Conservation (phyloP, 2,329 filamentous ascomycete species). For the Colletotrichum echinochloae region DNA sequence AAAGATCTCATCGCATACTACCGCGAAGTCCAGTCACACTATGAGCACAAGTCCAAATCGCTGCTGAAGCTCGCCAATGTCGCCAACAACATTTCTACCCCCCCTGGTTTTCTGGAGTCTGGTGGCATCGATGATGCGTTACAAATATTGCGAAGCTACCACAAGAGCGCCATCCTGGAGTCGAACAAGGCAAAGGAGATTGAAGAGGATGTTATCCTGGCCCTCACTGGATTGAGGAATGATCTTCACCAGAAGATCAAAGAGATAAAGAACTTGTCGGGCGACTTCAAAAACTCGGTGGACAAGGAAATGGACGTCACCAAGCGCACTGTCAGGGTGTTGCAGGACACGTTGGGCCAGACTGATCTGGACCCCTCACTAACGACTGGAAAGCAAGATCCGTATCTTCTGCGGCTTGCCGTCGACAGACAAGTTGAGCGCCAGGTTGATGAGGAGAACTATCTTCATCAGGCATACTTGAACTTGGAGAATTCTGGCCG, state of each 20-base stretch:
- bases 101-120: constrained; percentile 79
- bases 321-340: constrained; percentile 78
- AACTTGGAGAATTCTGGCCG: constrained; percentile 95
- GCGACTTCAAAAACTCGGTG: constrained; percentile 97
- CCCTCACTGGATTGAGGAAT: constrained; percentile 84
- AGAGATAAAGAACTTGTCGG: constrained; percentile 92
- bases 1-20: constrained; percentile 97
- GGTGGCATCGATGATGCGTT: constrained; percentile 91
- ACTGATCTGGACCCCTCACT: constrained; percentile 81
- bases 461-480: constrained; percentile 91
- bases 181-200: constrained; percentile 91
- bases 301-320: constrained; percentile 94
- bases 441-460: constrained; percentile 97
- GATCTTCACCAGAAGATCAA: constrained; percentile 97
- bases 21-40: constrained; percentile 88
- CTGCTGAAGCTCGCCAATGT: constrained; percentile 86
- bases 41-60: constrained; percentile 86
- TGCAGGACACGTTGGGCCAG: constrained; percentile 86
- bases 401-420: constrained; percentile 85
- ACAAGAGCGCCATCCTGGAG: constrained; percentile 83
- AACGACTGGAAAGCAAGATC: constrained; percentile 88
- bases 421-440: constrained; percentile 92
- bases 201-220: constrained; percentile 89
- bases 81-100: constrained; percentile 82
- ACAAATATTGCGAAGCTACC: constrained; percentile 82